Evolutionary conservation across 2,329 filamentous ascomycete species (phyloP).

Genomic region (Xylariaceae sp.): DNA sequence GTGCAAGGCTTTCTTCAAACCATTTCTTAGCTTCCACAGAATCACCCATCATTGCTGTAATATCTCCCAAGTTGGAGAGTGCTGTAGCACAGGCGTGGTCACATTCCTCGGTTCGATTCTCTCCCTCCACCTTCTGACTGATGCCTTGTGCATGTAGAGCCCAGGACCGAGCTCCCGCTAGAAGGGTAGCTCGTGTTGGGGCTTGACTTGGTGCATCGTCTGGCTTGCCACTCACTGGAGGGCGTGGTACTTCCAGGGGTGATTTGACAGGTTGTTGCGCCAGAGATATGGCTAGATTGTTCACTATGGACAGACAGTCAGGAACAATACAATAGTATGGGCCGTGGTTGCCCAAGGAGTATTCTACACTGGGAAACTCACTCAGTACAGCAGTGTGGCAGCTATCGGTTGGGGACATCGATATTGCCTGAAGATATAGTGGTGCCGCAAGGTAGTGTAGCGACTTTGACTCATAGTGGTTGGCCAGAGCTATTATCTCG

Average conservation of each 20-base stretch:
- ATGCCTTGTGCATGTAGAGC: slow-evolving; percentile 67
- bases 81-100: slow-evolving; percentile 77
- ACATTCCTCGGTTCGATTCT: slow-evolving; percentile 67
- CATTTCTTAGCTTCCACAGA: slow-evolving; percentile 55
- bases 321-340: slow-evolving; percentile 12
- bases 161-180: slow-evolving; percentile 70
- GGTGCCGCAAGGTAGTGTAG: slow-evolving; percentile 78
- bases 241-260: slow-evolving; percentile 23
- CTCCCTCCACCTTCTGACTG: slow-evolving; percentile 55
- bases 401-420: slow-evolving; percentile 51
- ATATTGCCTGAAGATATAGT: slow-evolving; percentile 77
- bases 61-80: slow-evolving; percentile 79
- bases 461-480: slow-evolving; percentile 65
- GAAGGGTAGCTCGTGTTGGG: slow-evolving; percentile 50
- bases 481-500: slow-evolving; percentile 57
- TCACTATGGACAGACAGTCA: slow-evolving; percentile 45
- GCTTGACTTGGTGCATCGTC: slow-evolving; percentile 23
- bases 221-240: slow-evolving; percentile 14
- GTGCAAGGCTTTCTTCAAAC: slow-evolving; percentile 60
- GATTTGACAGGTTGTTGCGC: slow-evolving; percentile 53
- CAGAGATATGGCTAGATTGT: slow-evolving; percentile 69
- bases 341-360: no score
- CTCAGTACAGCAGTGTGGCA: slow-evolving; percentile 78
- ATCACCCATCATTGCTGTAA: slow-evolving; percentile 68
- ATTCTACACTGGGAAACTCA: no score